Base-by-base conservation (phyloP, 331 rosid genomes). In the Arachis monticola region DNA sequence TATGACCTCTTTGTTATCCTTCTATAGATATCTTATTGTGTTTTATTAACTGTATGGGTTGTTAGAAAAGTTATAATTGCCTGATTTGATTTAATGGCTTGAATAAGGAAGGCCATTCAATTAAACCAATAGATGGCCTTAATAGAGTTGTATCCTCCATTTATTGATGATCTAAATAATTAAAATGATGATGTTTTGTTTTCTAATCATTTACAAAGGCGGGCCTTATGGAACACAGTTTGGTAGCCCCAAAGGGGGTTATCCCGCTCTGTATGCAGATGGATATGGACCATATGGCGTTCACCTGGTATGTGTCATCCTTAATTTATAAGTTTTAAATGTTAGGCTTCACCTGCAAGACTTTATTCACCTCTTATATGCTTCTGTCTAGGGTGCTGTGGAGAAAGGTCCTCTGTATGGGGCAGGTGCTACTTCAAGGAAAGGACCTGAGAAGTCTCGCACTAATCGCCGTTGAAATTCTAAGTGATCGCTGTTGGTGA, bases 211-310 rank as follows among this genome's bases (percentile, higher is more conserved):
- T 81, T 80, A 46, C 77, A 70, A 64, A 90, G 96, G 90, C 75
- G 92, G 85, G 55, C 76, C 90, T 42, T 92, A 88, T 73, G 95
- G 94, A 69, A 85, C 90, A 74, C 82, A 79, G 56, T 88, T 68
- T 82, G 84, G 89, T 69, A 79, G 87, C 70, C 74, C 88, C 47
- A 91, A 90, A 17, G 84, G 88, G 7, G 77, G 78, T 67, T 86
- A 77, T 65, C 83, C 91, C 32, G 60, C 85, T 73, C 85, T 89
- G 46, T 92, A 85, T 57, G 76, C 86, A 46, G 96, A 92, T 81
- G 86, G 87, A 78, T 88, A 92, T 87, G 93, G 96, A 13, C 59
- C 75, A 76, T 88, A 92, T 87, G 93, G 96, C 12, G 65, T 77
- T 78, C 91, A 84, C 82, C 40, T 81, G 91, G 98, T 92, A 84